phyloP scores from a whole-genome alignment of 2,329 filamentous ascomycete genomes.

The Dactylellina leptospora region DNA sequence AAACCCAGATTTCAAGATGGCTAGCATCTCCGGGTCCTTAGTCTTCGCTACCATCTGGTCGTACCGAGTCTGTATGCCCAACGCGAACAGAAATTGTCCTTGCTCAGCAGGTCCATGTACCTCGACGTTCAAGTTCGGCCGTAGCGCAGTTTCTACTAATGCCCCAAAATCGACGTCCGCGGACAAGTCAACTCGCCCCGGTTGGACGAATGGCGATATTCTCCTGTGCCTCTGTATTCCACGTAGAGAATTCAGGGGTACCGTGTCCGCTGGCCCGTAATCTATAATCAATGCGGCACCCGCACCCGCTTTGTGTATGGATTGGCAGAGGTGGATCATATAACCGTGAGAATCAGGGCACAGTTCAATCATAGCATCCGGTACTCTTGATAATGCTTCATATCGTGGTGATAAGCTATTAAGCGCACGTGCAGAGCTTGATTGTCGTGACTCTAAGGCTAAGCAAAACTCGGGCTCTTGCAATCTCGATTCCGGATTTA shows the following conservation, averaged over 20 bases:
- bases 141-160: slow-evolving; percentile 80
- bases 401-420: slow-evolving; percentile 84
- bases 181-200: slow-evolving; percentile 85
- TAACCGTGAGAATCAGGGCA: slow-evolving; percentile 87
- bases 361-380: slow-evolving; percentile 82
- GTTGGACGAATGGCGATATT: slow-evolving; percentile 79
- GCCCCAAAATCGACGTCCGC: slow-evolving; percentile 94
- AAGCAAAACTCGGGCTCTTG: slow-evolving; percentile 84
- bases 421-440: slow-evolving; percentile 83
- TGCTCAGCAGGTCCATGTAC: slow-evolving; percentile 93
- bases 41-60: slow-evolving; percentile 69
- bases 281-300: slow-evolving; percentile 95
- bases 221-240: slow-evolving; percentile 81
- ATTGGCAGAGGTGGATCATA: slow-evolving; percentile 78
- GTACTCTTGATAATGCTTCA: slow-evolving; percentile 72
- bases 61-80: slow-evolving; percentile 85
- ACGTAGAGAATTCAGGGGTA: slow-evolving; percentile 88
- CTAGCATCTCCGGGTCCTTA: slow-evolving; percentile 64
- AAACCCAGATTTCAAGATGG: slow-evolving; percentile 75
- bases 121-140: slow-evolving; percentile 80
- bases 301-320: slow-evolving; percentile 74
- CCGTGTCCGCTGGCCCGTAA: slow-evolving; percentile 80
- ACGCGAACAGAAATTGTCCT: slow-evolving; percentile 76
- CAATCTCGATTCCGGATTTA: slow-evolving; percentile 51
- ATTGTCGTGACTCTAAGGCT: slow-evolving; percentile 76